These are phyloP conservation scores for Moelleriella libera DNA, from an alignment of 2,329 filamentous ascomycete genomes.

Conservation along the genomic window DNA sequence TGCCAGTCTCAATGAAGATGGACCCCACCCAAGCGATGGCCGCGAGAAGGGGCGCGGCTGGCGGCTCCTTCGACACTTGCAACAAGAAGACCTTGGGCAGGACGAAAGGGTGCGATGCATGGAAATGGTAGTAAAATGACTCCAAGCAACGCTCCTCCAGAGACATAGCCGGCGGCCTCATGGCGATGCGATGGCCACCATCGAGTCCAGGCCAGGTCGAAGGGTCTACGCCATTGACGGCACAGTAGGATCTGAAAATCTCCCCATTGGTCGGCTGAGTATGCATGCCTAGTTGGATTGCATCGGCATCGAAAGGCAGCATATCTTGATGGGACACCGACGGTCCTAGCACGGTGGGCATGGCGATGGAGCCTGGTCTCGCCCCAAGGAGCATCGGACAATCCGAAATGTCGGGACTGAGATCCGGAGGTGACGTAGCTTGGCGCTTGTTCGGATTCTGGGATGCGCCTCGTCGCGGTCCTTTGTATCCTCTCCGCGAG, in stretches of 20 bases:
- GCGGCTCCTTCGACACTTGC: conserved; percentile 30
- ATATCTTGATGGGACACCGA: conserved; percentile 4
- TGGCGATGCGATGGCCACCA: conserved; percentile 4
- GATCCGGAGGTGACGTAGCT: conserved; percentile 23
- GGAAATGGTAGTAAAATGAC: conserved; percentile 44
- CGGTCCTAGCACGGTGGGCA: conserved; percentile 1
- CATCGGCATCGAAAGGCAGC: conserved; percentile 4
- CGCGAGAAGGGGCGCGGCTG: conserved; percentile 34
- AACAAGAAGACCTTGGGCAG: conserved; percentile 37
- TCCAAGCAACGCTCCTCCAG: conserved; percentile 40
- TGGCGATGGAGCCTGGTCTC: conserved; percentile 7
- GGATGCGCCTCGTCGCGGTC: conserved; percentile 24
- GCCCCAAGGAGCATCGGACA: conserved; percentile 20
- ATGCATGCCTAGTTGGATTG: conserved; percentile 8
- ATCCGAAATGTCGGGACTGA: conserved; percentile 15
- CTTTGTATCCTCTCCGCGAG: conserved; percentile 63
- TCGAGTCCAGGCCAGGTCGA: conserved; percentile 7
- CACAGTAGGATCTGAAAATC: conserved; percentile 21
- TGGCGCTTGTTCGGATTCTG: conserved; percentile 36
- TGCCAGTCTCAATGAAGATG: conserved; percentile 34
- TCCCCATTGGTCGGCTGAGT: conserved; percentile 17
- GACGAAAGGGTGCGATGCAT: conserved; percentile 42
- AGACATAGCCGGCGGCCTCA: conserved; percentile 14
- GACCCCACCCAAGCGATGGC: conserved; percentile 44
- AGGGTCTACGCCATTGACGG: conserved; percentile 12